Conservation (phyloP, 176 grass and related monocot genomes). For the Aegilops speltoides region DNA sequence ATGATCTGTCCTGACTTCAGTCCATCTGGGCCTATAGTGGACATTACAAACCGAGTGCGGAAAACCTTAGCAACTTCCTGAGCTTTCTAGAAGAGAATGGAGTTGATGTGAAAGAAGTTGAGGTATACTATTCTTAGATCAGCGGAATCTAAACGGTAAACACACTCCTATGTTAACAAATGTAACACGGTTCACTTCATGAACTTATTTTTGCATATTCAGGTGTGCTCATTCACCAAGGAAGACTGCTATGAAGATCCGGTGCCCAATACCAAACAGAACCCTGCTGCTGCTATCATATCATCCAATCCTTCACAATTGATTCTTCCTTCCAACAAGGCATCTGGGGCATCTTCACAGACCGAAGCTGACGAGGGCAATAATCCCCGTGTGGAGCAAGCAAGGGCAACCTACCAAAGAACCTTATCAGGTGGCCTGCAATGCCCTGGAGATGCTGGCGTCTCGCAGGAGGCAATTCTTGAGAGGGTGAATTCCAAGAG, state of each 20-base stretch:
- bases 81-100: conserved; percentile 67
- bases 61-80: conserved; percentile 63
- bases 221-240: conserved; percentile 57
- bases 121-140: conserved; percentile 37
- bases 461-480: conserved; percentile 57
- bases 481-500: conserved; percentile 76
- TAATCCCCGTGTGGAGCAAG: conserved; percentile 8
- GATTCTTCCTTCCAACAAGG: conserved; percentile 18
- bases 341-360: not conserved
- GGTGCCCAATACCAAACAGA: conserved; percentile 10
- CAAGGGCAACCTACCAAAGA: conserved; percentile 59
- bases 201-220: conserved; percentile 24
- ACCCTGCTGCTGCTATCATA: not conserved
- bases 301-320: conserved; percentile 29
- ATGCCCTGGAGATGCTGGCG: conserved; percentile 40
- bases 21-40: conserved; percentile 87
- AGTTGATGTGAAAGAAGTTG: conserved; percentile 52
- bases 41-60: conserved; percentile 77
- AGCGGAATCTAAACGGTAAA: not conserved
- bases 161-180: not conserved
- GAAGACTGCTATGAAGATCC: conserved; percentile 71
- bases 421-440: conserved; percentile 75
- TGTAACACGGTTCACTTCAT: conserved; percentile 1
- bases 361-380: not conserved
- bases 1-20: conserved; percentile 30